Base-by-base conservation (phyloP, 257 asterid genomes). In the Craterostigma plantagineum region DNA sequence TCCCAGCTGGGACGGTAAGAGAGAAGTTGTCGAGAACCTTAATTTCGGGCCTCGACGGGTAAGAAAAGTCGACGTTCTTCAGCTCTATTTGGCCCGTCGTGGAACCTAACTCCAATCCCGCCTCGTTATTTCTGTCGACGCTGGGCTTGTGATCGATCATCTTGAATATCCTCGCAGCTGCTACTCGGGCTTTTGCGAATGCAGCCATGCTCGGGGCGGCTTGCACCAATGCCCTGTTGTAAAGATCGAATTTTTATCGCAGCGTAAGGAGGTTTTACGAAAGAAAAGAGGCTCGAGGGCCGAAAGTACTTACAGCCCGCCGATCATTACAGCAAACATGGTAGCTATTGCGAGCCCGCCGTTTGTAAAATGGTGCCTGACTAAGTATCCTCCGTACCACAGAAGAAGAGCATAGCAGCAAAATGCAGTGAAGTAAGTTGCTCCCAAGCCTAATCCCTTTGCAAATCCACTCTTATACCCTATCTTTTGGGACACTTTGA, bases 261-360 rank as follows among this genome's bases (percentile, higher is more conserved):
- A 36, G 40, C 40, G 4, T 4, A 12, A 12, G 40, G 8, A 12
- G 40, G 12, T 8, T 36, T 4, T 10, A 36, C 40, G 40, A 36
- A 36, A 12, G 14, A 1, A 36, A 36, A 36, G 8, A 36, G 8
- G 37, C 37, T 34, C 3, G 14, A 8, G 40, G 14, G 14, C 14
- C 3, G 14, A 36, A 9, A 36, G 1, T 12, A 9, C 87, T 73
- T 59, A 79, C 92, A 79, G 52, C 45, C 92, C 92, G 63, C 92
- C 92, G 12, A 79, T 76, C 92, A 79, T 79, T 18, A 79, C 92
- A 0, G 92, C 80, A 37, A 79, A 79, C 82, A 76, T 76, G 30
- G 92, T 75, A 34, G 90, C 83, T 35, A 79, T 79, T 9, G 92
- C 92, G 36, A 79, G 77, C 36, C 92, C 92, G 34, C 92, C 92